Base-by-base conservation (phyloP, 2,329 filamentous ascomycete species). In the Fusarium equiseti region DNA sequence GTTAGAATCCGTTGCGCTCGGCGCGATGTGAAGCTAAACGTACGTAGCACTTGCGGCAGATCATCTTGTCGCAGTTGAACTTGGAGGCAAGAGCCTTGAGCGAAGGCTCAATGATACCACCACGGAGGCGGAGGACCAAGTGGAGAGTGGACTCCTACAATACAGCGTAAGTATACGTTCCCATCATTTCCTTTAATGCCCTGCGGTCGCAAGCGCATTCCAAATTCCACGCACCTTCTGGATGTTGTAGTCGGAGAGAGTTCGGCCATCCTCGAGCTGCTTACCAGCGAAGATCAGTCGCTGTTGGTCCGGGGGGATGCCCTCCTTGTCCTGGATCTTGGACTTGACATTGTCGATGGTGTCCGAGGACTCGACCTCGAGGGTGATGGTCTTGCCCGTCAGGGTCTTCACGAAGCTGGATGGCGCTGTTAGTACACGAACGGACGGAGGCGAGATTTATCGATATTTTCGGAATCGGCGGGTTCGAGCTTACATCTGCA, bases 31-130 rank as follows among this genome's bases (percentile, higher is more conserved):
- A 40, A 22, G 31, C 12, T 57, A 13, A 44, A 91, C 92, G 79
- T 91, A 96, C 94, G 87, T 98, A 98, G 92, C 96, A 99, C 93
- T 99, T 98, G 90, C 96, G 95, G 94, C 96, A 98, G 87, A 98
- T 97, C 92, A 95, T 95, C 92, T 98, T 98, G 78, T 98, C 96
- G 92, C 95, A 98, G 92, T 99, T 98, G 91, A 97, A 98, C 90
- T 98, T 98, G 89, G 92, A 95, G 82, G 95, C 95, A 75, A 98
- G 91, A 78, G 94, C 95, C 92, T 98, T 98, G 81, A 98, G 91
- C 80, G 95, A 98, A 80, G 96, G 96, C 90, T 98, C 95, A 81
- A 97, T 98, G 89, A 98, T 95, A 89, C 95, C 95, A 89, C 95
- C 95, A 89, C 95, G 95, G 80, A 98, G 95, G 88, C 95, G 95